A percentile compares a stretch with the other conserved stretches of the same genome.
phyloP scores from a whole-genome alignment of 345 rosid species.

The Streptanthus diversifolius region DNA sequence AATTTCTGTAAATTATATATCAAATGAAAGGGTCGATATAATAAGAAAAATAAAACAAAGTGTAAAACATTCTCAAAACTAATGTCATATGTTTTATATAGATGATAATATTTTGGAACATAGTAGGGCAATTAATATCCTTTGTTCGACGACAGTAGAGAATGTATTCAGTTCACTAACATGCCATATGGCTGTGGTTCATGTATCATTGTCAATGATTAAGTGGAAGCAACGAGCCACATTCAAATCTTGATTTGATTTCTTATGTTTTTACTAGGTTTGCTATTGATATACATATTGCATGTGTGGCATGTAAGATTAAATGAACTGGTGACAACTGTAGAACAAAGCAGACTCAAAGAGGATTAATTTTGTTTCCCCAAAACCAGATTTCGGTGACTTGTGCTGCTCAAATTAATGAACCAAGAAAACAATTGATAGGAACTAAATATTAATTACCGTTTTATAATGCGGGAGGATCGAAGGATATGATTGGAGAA shows the following conservation, averaged over 20 bases:
- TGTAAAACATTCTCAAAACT: background rate
- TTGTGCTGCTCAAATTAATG: background rate
- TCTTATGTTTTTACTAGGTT: background rate
- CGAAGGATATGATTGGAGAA: slow-evolving; percentile 19
- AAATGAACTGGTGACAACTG: background rate
- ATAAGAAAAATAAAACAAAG: background rate
- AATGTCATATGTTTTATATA: background rate
- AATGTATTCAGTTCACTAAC: slow-evolving; percentile 10
- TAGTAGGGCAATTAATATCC: background rate
- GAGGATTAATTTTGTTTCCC: background rate
- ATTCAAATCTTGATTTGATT: background rate
- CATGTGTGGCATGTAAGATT: background rate
- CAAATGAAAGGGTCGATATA: background rate
- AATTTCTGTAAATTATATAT: background rate
- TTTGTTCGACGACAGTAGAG: background rate
- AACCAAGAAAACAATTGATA: background rate
- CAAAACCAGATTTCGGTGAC: slow-evolving; percentile 5
- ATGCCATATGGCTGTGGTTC: slow-evolving; percentile 23
- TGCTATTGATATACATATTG: background rate
- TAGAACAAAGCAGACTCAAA: background rate
- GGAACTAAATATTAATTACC: background rate
- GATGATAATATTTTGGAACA: background rate
- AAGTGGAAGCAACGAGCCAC: slow-evolving; percentile 26
- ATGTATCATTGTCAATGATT: slow-evolving; percentile 24
- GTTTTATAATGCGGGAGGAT: background rate